phyloP scores from a whole-genome alignment of 2,329 filamentous ascomycete genomes.

The Fusarium sp. region DNA sequence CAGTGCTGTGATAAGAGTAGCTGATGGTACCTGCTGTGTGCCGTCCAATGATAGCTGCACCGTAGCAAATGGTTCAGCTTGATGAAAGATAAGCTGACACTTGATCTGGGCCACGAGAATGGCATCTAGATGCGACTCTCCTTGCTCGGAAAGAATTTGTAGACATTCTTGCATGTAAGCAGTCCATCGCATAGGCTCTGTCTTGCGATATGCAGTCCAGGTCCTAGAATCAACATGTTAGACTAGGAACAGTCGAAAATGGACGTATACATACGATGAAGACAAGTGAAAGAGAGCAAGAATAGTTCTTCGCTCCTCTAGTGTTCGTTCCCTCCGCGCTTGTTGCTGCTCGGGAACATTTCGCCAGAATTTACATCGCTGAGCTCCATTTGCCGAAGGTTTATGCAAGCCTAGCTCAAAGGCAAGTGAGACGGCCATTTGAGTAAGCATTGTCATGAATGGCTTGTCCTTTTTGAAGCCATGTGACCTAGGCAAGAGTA shows the following conservation, averaged over 20 bases:
- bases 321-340: not conserved
- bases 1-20: conserved; percentile 6
- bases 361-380: not conserved
- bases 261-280: conserved; percentile 37
- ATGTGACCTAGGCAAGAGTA: conserved; percentile 29
- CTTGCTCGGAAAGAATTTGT: conserved; percentile 46
- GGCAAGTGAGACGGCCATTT: conserved; percentile 50
- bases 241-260: not conserved
- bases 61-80: not conserved
- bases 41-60: not conserved
- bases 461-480: conserved; percentile 46
- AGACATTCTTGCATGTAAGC: conserved; percentile 64
- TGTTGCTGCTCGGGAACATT: not conserved
- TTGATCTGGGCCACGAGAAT: conserved; percentile 16
- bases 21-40: not conserved
- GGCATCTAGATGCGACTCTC: conserved; percentile 16
- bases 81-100: conserved; percentile 24
- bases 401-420: conserved; percentile 51
- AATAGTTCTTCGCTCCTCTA: conserved; percentile 26
- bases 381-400: not conserved
- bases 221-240: conserved; percentile 25
- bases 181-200: conserved; percentile 58
- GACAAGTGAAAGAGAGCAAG: conserved; percentile 39
- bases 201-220: conserved; percentile 47
- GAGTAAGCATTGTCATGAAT: conserved; percentile 49